Evolutionary conservation across 352 stramenopile species (phyloP).

Genomic region (Phytophthora citricola): DNA sequence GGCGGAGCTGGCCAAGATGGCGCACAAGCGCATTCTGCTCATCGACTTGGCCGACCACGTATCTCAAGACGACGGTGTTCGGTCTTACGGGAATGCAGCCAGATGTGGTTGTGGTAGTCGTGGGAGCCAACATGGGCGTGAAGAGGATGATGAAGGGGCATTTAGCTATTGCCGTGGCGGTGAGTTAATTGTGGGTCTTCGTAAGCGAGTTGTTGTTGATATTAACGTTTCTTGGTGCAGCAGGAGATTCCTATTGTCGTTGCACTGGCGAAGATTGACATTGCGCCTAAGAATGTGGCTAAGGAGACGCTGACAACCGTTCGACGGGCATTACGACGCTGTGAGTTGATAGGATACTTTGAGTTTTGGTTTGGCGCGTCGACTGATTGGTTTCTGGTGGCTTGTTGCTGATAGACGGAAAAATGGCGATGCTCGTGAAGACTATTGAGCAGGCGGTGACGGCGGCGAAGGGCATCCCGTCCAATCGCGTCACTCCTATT

Average conservation of each 20-base stretch:
- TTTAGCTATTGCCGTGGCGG: slow-evolving; percentile 91
- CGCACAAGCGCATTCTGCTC: slow-evolving; percentile 87
- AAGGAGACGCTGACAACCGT: slow-evolving; percentile 93
- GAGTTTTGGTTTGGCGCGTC: not conserved
- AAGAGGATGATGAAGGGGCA: slow-evolving; percentile 96
- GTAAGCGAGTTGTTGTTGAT: not conserved
- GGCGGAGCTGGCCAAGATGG: slow-evolving; percentile 78
- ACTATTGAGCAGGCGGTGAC: slow-evolving; percentile 83
- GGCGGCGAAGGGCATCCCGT: slow-evolving; percentile 89
- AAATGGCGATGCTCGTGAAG: slow-evolving; percentile 95
- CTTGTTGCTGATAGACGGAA: slow-evolving; percentile 64
- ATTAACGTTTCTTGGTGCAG: slow-evolving; percentile 24
- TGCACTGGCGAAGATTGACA: slow-evolving; percentile 95
- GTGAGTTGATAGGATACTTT: slow-evolving; percentile 32
- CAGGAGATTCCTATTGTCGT: slow-evolving; percentile 93
- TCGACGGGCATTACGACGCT: slow-evolving; percentile 86
- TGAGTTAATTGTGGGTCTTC: slow-evolving; percentile 24
- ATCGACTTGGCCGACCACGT: slow-evolving; percentile 94
- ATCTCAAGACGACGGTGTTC: slow-evolving; percentile 99
- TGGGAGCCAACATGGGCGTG: slow-evolving; percentile 95
- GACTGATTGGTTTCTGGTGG: slow-evolving; percentile 4
- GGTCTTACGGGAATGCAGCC: slow-evolving; percentile 97
- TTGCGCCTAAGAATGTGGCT: slow-evolving; percentile 92
- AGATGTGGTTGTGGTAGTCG: slow-evolving; percentile 95
- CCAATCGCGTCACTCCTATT: slow-evolving; percentile 95